These are phyloP conservation scores for Arthroderma sp. DNA, from an alignment of 2,329 filamentous ascomycete species.

Conservation along the genomic window DNA sequence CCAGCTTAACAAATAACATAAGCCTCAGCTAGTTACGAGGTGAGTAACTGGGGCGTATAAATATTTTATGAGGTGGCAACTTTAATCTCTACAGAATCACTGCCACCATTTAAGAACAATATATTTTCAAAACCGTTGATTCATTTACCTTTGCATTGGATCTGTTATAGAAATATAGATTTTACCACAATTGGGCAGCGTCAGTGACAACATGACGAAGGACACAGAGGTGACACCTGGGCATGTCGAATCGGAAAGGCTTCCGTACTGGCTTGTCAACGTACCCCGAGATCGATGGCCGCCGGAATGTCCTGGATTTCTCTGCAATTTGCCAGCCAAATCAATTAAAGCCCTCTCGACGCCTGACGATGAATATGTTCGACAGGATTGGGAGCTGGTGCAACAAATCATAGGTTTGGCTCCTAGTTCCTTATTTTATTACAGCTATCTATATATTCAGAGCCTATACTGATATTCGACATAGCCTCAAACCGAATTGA, in stretches of 20 bases:
- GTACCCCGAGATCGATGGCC: constrained; percentile 52
- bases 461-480: not conserved
- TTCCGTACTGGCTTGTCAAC: constrained; percentile 77
- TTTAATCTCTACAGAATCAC: not conserved
- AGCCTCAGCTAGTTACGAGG: too few species aligned
- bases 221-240: not conserved
- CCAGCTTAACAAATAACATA: too few species aligned
- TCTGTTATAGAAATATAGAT: not conserved
- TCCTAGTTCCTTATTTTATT: not conserved
- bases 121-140: not conserved
- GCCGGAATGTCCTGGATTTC: constrained; percentile 57
- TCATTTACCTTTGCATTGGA: not conserved
- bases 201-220: not conserved
- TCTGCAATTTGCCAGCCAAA: constrained; percentile 52
- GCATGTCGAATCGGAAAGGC: not conserved
- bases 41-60: not conserved
- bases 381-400: constrained; percentile 59
- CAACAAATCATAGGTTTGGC: constrained; percentile 44
- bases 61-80: not conserved
- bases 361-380: constrained; percentile 52
- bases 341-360: constrained; percentile 59
- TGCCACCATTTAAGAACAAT: too few species aligned
- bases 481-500: constrained; percentile 56
- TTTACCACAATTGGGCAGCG: too few species aligned
- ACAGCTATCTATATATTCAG: not conserved